Base-by-base conservation (phyloP, 176 grass and related monocot genomes). In the Saccharum officinarum region DNA sequence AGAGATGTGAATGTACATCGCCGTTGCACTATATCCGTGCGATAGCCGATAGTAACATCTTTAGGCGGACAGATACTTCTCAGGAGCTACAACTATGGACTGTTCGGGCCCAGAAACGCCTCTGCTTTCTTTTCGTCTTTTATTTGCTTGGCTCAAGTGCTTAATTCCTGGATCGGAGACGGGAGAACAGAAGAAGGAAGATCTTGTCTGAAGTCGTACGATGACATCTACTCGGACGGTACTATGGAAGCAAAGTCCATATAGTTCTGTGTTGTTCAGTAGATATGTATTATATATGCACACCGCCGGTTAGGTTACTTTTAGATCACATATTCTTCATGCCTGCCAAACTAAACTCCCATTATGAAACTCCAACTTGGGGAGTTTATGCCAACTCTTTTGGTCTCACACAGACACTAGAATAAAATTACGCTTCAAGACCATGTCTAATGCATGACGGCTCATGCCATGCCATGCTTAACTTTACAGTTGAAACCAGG, bases 21-120 rank as follows among this genome's bases (percentile, higher is more conserved):
- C 74, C 20, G 28, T 10, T 10, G 67, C 67, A 47, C 75, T 84
- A 73, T 69, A 80, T 63, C 69, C 57, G 17, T 71, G 20, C 33
- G 52, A 91, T 26, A 85, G 85, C 38, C 23, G 63, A 87, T 33
- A 81, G 85, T 59, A 87, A 92, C 70, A 13, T 46, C 66, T 46
- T 72, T 72, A 23, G 4, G 59, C 2, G 13, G 77, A 85, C 62
- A 81, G 49, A 1, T 60, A 81, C 87, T 34, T 37, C 80, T 74
- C 80, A 7, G 37, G 6, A 39, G 34, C 79, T 78, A 65, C 75
- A 72, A 57, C 83, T 30, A 71, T 18, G 73, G 20, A 67, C 22
- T 30, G 37, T 79, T 83, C 20, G 17, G 40, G 73, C 22, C 83
- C 67, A 86, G 63, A 63, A 78, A 79, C 45, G 57, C 23, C 14